phyloP scores from a whole-genome alignment of 192 early-diverging fungal species.

The Jimgerdemannia flammicorona region DNA sequence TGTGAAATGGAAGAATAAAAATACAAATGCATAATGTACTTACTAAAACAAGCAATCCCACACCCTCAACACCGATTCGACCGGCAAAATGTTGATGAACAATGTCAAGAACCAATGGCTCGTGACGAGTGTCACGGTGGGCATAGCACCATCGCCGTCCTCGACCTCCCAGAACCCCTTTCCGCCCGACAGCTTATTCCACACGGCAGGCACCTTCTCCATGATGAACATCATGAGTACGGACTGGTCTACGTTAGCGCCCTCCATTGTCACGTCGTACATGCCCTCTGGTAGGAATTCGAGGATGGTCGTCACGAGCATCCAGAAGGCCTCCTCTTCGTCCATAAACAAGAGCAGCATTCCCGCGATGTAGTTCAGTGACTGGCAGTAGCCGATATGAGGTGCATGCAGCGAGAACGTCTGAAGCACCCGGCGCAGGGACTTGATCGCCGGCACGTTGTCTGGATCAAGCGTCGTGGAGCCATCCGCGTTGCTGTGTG shows the following conservation, averaged over 20 bases:
- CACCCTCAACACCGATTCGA: slow-evolving; percentile 54
- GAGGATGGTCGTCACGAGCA: slow-evolving; percentile 68
- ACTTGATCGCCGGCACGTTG: slow-evolving; percentile 42
- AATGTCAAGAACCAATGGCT: slow-evolving; percentile 83
- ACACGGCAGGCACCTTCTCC: slow-evolving; percentile 45
- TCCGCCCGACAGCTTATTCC: slow-evolving; percentile 40
- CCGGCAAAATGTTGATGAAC: slow-evolving; percentile 75
- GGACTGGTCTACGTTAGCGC: slow-evolving; percentile 66
- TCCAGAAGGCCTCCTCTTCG: slow-evolving; percentile 81
- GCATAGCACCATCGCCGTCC: slow-evolving; percentile 47
- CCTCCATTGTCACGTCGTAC: slow-evolving; percentile 72
- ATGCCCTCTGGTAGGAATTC: slow-evolving; percentile 69
- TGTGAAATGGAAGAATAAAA: too few species aligned
- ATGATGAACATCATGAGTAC: slow-evolving; percentile 59
- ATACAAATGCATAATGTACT: slow-evolving; percentile 2
- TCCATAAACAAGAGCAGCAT: slow-evolving; percentile 67
- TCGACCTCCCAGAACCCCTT: slow-evolving; percentile 42
- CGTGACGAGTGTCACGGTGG: slow-evolving; percentile 69
- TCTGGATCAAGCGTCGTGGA: slow-evolving; percentile 32
- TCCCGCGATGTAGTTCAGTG: slow-evolving; percentile 76
- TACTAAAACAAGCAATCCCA: slow-evolving; percentile 68
- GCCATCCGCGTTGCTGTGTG: slow-evolving; percentile 28
- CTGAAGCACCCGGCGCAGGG: slow-evolving; percentile 63
- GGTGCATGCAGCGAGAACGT: slow-evolving; percentile 71
- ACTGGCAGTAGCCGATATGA: slow-evolving; percentile 81